phyloP scores from a whole-genome alignment of 768 basidiomycete genomes.

The Russula virescens region DNA sequence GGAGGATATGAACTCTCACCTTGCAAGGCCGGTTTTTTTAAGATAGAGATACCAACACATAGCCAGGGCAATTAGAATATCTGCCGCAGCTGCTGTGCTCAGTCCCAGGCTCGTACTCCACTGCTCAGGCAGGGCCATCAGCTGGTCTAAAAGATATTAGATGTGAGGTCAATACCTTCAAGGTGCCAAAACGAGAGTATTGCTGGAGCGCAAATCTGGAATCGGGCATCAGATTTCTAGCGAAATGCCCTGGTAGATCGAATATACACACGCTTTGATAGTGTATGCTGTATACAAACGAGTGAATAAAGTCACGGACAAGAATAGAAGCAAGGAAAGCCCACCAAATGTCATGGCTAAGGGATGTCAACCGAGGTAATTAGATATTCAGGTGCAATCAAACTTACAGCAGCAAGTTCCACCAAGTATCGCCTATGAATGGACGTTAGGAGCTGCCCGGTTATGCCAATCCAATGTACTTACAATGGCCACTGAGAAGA shows the following conservation, averaged over 20 bases:
- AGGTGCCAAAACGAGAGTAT: not conserved
- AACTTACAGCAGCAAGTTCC: slow-evolving; percentile 41
- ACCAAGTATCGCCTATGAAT: slow-evolving; percentile 31
- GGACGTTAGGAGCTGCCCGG: not conserved
- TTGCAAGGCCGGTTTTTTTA: slow-evolving; percentile 41
- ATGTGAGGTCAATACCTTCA: slow-evolving; percentile 29
- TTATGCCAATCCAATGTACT: not conserved
- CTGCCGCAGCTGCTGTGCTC: slow-evolving; percentile 44
- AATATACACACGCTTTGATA: slow-evolving; percentile 39
- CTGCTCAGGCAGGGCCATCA: slow-evolving; percentile 24
- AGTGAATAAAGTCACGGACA: not conserved
- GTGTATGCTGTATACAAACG: slow-evolving; percentile 37
- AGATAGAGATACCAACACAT: slow-evolving; percentile 46
- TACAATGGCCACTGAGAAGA: not conserved
- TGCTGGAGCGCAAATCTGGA: slow-evolving; percentile 29
- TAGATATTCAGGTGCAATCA: not conserved
- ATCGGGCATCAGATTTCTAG: slow-evolving; percentile 12
- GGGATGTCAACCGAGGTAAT: not conserved
- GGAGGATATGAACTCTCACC: slow-evolving; percentile 29
- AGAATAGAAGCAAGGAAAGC: slow-evolving; percentile 5
- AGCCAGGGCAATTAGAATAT: slow-evolving; percentile 43
- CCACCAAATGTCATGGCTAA: slow-evolving; percentile 26
- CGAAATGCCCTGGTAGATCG: not conserved
- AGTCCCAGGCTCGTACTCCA: slow-evolving; percentile 46
- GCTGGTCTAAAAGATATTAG: not conserved